Conservation (phyloP, 306 rosid species). For the Cicer arietinum region DNA sequence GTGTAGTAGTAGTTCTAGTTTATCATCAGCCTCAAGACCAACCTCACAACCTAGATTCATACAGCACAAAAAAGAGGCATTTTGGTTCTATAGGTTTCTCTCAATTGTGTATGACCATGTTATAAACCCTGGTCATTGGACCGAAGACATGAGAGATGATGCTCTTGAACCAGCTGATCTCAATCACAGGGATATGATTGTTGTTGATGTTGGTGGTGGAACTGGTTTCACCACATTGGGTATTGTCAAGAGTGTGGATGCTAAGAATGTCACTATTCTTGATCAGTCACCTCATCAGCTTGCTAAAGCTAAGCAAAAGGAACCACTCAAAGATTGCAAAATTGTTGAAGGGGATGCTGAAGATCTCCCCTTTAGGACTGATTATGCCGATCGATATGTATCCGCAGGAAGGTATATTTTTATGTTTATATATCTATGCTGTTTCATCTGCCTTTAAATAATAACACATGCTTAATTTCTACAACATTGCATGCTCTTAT, state of each 20-base stretch:
- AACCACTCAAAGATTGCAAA: slow-evolving; percentile 83
- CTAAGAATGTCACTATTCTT: slow-evolving; percentile 87
- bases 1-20: slow-evolving; percentile 51
- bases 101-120: slow-evolving; percentile 89
- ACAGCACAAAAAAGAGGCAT: slow-evolving; percentile 92
- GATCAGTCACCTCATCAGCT: slow-evolving; percentile 98
- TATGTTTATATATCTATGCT: neutral
- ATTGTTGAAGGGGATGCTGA: slow-evolving; percentile 92
- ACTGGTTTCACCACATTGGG: slow-evolving; percentile 93
- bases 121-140: slow-evolving; percentile 95
- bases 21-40: slow-evolving; percentile 73
- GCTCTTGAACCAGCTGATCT: slow-evolving; percentile 96
- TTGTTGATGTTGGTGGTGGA: slow-evolving; percentile 92
- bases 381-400: slow-evolving; percentile 91
- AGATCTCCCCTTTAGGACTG: slow-evolving; percentile 84
- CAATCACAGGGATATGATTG: slow-evolving; percentile 65
- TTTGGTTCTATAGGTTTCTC: slow-evolving; percentile 92
- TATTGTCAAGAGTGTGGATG: slow-evolving; percentile 87
- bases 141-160: slow-evolving; percentile 96
- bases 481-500: neutral
- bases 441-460: slow-evolving; percentile 12
- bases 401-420: slow-evolving; percentile 82
- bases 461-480: slow-evolving; percentile 11
- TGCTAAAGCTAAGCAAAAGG: slow-evolving; percentile 91
- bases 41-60: slow-evolving; percentile 90